Evolutionary conservation across 345 rosid genomes (phyloP).

Genomic region (Populus simonii): DNA sequence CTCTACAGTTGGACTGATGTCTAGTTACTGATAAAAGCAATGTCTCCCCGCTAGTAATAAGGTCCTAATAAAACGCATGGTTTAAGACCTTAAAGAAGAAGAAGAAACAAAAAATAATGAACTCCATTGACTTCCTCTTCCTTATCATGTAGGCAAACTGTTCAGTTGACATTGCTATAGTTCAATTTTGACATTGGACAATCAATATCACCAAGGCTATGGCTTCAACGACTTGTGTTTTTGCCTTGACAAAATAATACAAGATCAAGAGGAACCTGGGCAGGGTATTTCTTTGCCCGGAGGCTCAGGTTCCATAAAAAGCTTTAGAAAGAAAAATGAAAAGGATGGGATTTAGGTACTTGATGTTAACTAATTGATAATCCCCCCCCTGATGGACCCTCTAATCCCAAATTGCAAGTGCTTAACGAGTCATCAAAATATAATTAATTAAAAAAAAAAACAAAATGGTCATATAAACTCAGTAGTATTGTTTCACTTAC

Average conservation of each 20-base stretch:
- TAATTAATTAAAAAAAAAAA: neutral
- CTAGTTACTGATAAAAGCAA: neutral
- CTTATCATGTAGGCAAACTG: neutral
- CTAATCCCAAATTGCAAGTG: constrained; percentile 29
- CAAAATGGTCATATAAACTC: constrained; percentile 14
- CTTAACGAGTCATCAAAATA: constrained; percentile 32
- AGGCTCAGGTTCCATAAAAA: neutral
- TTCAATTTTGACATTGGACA: neutral
- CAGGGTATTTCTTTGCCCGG: neutral
- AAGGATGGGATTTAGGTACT: constrained; percentile 32
- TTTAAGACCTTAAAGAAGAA: neutral
- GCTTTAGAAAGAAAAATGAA: neutral
- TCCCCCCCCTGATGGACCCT: constrained; percentile 14
- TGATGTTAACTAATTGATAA: constrained; percentile 23
- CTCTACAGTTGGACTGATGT: neutral
- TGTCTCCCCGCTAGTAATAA: neutral
- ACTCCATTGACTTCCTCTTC: too few species aligned
- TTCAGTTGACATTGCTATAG: constrained; percentile 9
- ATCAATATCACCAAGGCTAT: neutral
- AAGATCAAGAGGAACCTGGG: neutral
- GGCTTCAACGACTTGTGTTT: neutral
- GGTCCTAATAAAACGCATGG: neutral
- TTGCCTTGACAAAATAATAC: neutral
- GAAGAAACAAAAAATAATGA: too few species aligned
- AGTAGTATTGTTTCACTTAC: constrained; percentile 14